A percentile compares a stretch with the other conserved stretches of the same genome.
Conservation (phyloP, 2,329 filamentous ascomycete species). For the Phyllachora maydis region DNA sequence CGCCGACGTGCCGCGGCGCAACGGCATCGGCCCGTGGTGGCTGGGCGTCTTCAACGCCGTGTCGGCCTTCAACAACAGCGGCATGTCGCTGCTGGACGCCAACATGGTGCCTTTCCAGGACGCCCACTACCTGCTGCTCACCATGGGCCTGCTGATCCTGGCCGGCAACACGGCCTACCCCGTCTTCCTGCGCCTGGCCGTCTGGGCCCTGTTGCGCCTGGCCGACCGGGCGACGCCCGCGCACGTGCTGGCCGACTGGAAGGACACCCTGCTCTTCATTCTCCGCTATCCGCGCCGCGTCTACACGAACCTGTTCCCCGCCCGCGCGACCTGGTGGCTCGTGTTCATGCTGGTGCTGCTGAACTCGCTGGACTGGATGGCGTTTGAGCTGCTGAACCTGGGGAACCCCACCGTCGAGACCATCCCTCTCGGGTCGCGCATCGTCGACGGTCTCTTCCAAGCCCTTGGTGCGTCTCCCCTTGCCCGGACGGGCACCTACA, state of each 20-base stretch:
- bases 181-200: slow-evolving; percentile 35
- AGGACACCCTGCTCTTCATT: slow-evolving; percentile 30
- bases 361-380: slow-evolving; percentile 42
- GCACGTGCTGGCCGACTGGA: slow-evolving; percentile 16
- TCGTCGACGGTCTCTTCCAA: slow-evolving; percentile 46
- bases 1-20: slow-evolving; percentile 22
- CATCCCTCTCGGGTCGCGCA: slow-evolving; percentile 28
- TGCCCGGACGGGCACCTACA: not conserved
- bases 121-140: slow-evolving; percentile 25
- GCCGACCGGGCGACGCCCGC: slow-evolving; percentile 16
- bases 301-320: slow-evolving; percentile 43
- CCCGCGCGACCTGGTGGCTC: slow-evolving; percentile 44
- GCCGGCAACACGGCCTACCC: slow-evolving; percentile 49
- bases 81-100: slow-evolving; percentile 44
- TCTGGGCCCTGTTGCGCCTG: slow-evolving; percentile 28
- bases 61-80: slow-evolving; percentile 52
- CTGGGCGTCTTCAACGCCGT: slow-evolving; percentile 45
- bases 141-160: slow-evolving; percentile 35
- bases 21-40: slow-evolving; percentile 48
- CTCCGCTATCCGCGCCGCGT: slow-evolving; percentile 34
- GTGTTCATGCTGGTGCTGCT: slow-evolving; percentile 37
- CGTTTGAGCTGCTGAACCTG: slow-evolving; percentile 45
- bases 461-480: slow-evolving; percentile 22
- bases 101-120: slow-evolving; percentile 42
- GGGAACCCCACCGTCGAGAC: slow-evolving; percentile 32